Conservation (phyloP, 2,329 filamentous ascomycete genomes). For the Botrytis medusae region DNA sequence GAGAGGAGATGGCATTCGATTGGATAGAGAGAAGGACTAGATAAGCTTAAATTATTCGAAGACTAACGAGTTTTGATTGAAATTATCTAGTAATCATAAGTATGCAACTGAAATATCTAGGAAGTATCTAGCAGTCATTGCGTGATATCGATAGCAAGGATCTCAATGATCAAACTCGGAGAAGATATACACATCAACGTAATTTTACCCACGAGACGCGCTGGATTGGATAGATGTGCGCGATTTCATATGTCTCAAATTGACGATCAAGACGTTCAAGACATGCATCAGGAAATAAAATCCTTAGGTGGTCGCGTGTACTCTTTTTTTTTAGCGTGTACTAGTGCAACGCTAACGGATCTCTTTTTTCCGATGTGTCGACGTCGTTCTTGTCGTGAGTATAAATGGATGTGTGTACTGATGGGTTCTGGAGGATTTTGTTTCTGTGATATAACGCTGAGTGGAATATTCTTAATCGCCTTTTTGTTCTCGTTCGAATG, state of each 20-base stretch:
- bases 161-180: not conserved
- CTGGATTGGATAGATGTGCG: not conserved
- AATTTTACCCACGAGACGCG: not conserved
- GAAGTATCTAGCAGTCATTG: no score
- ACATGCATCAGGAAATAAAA: not conserved
- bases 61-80: no score
- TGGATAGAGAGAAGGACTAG: no score
- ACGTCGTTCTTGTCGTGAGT: not conserved
- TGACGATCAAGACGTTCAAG: no score
- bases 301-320: not conserved
- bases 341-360: not conserved
- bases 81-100: no score
- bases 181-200: not conserved
- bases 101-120: no score
- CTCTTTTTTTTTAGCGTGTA: not conserved
- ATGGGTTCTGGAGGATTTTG: not conserved
- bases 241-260: no score
- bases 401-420: not conserved
- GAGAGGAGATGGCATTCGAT: no score
- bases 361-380: not conserved
- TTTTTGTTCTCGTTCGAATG: not conserved
- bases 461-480: not conserved
- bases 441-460: not conserved
- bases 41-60: no score
- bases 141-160: not conserved